These are phyloP conservation scores for Irpex sp. DNA, from an alignment of 1,284 basidiomycete genomes.

Conservation along the genomic window DNA sequence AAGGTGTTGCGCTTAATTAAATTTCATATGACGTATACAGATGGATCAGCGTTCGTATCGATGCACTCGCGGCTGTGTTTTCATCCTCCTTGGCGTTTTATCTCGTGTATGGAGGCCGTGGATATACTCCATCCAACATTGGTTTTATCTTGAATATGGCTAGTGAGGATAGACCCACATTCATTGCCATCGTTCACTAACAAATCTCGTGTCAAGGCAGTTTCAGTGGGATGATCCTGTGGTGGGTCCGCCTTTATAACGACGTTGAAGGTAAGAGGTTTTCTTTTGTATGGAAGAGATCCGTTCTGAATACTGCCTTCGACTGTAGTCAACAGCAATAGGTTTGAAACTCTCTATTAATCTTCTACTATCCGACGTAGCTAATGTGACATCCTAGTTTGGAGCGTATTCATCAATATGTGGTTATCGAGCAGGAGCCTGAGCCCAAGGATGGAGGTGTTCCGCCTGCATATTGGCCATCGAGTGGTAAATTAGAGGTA, in stretches of 20 bases:
- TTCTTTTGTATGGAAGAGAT: constrained; percentile 15
- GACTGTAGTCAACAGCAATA: constrained; percentile 2
- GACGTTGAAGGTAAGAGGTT: constrained; percentile 40
- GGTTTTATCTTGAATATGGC: constrained; percentile 46
- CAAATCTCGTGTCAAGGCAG: constrained; percentile 28
- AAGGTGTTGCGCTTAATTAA: too few relatives aligned
- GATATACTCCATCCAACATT: constrained; percentile 34
- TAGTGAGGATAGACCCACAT: constrained; percentile 19
- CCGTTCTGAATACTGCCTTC: not conserved
- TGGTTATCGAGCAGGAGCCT: constrained; percentile 7
- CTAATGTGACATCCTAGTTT: not conserved
- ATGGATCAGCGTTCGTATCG: constrained; percentile 55
- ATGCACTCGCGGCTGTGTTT: constrained; percentile 39
- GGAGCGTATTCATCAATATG: constrained; percentile 8
- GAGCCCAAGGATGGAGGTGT: constrained; percentile 3
- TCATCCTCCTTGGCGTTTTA: constrained; percentile 46
- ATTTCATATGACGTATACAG: constrained; percentile 18
- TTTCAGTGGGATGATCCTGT: constrained; percentile 52
- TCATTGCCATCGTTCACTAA: not conserved
- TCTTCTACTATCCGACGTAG: not conserved
- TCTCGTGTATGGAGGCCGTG: constrained; percentile 35
- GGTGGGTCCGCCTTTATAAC: constrained; percentile 49
- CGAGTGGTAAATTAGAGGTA: constrained; percentile 3
- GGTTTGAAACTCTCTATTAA: not conserved
- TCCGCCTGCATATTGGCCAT: constrained; percentile 8